Evolutionary conservation across 2,329 filamentous ascomycete genomes (phyloP), one percentile per base, ranked within the genome.

Genomic region (Boeremia exigua): DNA sequence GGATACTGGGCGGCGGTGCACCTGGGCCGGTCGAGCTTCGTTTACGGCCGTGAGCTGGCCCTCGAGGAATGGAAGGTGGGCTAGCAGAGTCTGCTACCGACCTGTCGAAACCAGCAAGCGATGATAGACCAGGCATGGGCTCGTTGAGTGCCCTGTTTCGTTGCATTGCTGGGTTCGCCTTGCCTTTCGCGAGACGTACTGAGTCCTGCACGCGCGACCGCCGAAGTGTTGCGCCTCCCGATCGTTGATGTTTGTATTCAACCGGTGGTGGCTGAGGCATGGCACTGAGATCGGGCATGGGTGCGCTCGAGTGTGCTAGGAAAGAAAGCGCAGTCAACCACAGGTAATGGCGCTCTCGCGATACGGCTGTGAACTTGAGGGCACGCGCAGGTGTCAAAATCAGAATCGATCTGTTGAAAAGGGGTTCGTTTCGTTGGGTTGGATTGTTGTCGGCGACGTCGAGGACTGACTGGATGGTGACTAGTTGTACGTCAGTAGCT

Each of bases 301-400:
- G 88, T 68, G 94, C 89, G 14, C 89, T 86, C 0, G 93, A 96
- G 72, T 97, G 92, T 11, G 94, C 93, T 29, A 99, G 82, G 84
- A 98, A 99, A 0, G 93, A 96, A 17, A 99, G 81, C 0, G 95
- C 92, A 17, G 92, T 97, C 54, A 99, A 80, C 95, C 95, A 99
- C 44, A 97, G 80, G 69, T 96, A 96, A 75, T 99, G 95, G 14
- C 95, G 87, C 63, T 98, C 95, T 30, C 88, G 81, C 19, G 87
- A 89, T 14, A 84, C 81, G 0, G 95, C 91, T 0, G 95, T 99
- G 74, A 99, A 98, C 73, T 99, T 99, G 54, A 99, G 82, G 1
- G 95, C 95, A 66, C 95, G 86, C 67, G 96, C 89, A 1, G 95
- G 94, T 4, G 95, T 99, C 45, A 99, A 77, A 62, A 99, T 96